phyloP scores from a whole-genome alignment of 768 basidiomycete genomes.

The Mycena albidolilacea region DNA sequence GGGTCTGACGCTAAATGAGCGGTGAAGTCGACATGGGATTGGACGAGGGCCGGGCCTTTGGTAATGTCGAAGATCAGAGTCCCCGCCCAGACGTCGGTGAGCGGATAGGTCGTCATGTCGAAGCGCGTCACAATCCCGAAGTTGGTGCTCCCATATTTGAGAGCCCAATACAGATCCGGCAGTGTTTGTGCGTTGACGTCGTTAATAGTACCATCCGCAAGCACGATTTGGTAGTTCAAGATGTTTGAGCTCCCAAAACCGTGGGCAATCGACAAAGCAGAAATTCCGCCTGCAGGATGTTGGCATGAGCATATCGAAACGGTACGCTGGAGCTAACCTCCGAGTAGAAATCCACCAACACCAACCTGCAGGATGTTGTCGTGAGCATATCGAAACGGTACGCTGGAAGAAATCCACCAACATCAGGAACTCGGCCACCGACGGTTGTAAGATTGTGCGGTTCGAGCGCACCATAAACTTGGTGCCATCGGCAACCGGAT shows the following conservation, averaged over 20 bases:
- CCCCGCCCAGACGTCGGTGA: slow-evolving; percentile 39
- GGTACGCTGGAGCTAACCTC: slow-evolving; percentile 7
- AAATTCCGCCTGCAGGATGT: slow-evolving; percentile 36
- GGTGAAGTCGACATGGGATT: slow-evolving; percentile 36
- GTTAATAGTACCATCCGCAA: slow-evolving; percentile 36
- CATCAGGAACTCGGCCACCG: slow-evolving; percentile 29
- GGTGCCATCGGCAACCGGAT: slow-evolving; percentile 29
- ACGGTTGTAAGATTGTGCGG: slow-evolving; percentile 33
- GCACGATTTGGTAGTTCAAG: slow-evolving; percentile 40
- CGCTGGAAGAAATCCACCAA: slow-evolving; percentile 26
- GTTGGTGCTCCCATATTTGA: slow-evolving; percentile 43
- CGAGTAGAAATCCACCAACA: slow-evolving; percentile 33
- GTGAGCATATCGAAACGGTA: not conserved
- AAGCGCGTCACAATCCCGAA: slow-evolving; percentile 44
- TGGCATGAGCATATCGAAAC: not conserved
- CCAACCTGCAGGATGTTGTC: slow-evolving; percentile 24
- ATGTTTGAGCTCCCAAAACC: slow-evolving; percentile 42
- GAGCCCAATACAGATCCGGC: slow-evolving; percentile 40
- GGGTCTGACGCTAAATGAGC: slow-evolving; percentile 33
- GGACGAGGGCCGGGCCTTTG: slow-evolving; percentile 33
- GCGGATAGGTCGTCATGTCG: slow-evolving; percentile 39
- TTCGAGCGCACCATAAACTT: slow-evolving; percentile 26
- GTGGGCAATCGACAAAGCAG: slow-evolving; percentile 36
- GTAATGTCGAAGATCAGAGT: slow-evolving; percentile 34
- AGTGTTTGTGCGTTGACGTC: slow-evolving; percentile 30